phyloP scores from a whole-genome alignment of 2,329 filamentous ascomycete species.

The Apiospora phragmitis region DNA sequence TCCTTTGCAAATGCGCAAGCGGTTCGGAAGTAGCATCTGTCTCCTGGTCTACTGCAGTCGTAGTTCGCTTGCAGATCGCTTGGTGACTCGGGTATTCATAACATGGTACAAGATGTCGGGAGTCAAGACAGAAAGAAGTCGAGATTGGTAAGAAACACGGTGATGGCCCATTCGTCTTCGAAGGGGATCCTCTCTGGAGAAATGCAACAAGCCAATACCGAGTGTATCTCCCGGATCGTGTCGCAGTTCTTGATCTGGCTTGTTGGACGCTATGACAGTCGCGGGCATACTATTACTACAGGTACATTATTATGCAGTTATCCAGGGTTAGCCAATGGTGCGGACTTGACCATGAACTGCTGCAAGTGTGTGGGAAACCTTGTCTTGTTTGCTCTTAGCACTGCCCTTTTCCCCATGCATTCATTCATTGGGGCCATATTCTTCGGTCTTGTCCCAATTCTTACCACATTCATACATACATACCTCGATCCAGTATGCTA shows the following conservation, averaged over 20 bases:
- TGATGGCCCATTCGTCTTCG: no score
- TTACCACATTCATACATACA: slow-evolving; percentile 8
- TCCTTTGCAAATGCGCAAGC: not conserved
- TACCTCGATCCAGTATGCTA: slow-evolving; percentile 10
- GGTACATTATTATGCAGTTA: not conserved
- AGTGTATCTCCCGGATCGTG: not conserved
- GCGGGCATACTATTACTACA: not conserved
- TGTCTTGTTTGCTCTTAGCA: slow-evolving; percentile 6
- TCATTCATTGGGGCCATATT: not conserved
- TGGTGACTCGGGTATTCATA: not conserved
- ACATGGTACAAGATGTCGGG: not conserved
- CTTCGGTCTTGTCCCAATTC: slow-evolving; percentile 1
- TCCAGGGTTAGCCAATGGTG: not conserved
- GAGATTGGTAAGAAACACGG: not conserved
- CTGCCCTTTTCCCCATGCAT: slow-evolving; percentile 1
- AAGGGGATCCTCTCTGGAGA: not conserved
- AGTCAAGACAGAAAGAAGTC: not conserved
- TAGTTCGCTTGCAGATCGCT: not conserved
- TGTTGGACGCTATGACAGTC: slow-evolving; percentile 1
- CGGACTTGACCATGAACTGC: not conserved
- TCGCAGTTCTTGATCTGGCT: not conserved
- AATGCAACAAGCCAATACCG: not conserved
- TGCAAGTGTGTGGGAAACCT: slow-evolving; percentile 4
- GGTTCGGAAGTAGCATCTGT: not conserved
- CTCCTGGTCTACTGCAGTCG: not conserved